Percentiles rank a stretch among this genome's conserved stretches.
Evolutionary conservation across 345 rosid species (phyloP).

Genomic region (Eucalyptus viminalis): DNA sequence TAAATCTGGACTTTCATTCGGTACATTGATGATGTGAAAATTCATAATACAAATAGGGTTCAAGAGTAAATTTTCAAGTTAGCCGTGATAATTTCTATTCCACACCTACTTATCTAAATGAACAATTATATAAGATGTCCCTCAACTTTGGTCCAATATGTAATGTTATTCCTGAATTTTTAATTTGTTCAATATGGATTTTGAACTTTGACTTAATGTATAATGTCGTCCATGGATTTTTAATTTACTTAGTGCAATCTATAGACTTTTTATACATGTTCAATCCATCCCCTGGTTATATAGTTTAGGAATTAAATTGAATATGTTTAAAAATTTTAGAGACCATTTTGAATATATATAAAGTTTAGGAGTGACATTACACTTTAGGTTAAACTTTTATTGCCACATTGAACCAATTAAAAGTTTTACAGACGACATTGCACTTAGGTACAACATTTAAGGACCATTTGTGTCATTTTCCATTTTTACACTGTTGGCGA

Average conservation of each 20-base stretch:
- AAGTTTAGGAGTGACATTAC: neutral
- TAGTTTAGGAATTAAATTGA: no score
- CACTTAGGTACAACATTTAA: neutral
- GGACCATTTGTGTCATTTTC: neutral
- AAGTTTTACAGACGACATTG: fast-evolving
- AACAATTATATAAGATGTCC: no score
- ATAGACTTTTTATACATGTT: no score
- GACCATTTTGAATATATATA: neutral
- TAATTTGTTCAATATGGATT: neutral
- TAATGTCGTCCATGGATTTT: neutral
- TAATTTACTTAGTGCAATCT: neutral
- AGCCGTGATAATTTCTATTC: neutral
- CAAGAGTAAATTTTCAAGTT: no score
- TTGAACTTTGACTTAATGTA: neutral
- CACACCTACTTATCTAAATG: neutral
- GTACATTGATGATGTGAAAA: neutral
- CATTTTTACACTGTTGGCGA: fast-evolving
- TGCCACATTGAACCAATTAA: neutral
- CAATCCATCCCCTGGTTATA: no score
- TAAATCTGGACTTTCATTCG: neutral
- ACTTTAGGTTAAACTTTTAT: no score
- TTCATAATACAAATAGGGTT: neutral
- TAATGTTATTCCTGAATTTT: fast-evolving
- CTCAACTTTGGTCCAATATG: no score
- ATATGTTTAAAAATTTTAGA: fast-evolving